Base-by-base conservation (phyloP, 2,329 filamentous ascomycete species). In the Rugonectria rugulosa region DNA sequence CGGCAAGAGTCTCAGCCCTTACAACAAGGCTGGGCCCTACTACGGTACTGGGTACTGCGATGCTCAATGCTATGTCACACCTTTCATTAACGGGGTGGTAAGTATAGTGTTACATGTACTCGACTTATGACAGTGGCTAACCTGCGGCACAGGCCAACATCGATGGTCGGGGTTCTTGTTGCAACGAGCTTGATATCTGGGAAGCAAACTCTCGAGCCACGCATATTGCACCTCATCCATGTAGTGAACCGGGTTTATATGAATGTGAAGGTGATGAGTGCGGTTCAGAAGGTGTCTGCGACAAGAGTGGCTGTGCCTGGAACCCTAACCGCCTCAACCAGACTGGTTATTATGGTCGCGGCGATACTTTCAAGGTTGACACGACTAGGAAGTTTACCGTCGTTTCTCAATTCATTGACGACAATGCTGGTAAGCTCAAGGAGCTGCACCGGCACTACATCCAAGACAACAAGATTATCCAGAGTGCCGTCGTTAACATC, bases 11-110 rank as follows among this genome's bases (percentile, higher is more conserved):
- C 66, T 77, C 0, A 76, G 60, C 40, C 38, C 43, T 9, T 31
- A 72, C 48, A 86, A 84, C 72, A 77, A 79, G 50, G 85, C 80
- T 21, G 86, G 86, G 54, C 83, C 86, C 3, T 75, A 77, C 47
- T 85, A 84, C 57, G 86, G 86, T 34, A 85, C 82, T 2, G 86
- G 86, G 5, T 88, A 88, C 72, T 88, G 86, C 48, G 83, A 86
- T 64, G 79, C 83, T 1, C 83, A 86, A 69, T 86, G 83, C 66
- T 78, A 75, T 32, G 82, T 82, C 47, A 68, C 68, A 1, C 70
- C 71, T 0, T 83, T 84, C 59, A 81, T 83, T 63, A 79, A 79
- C 56, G 81, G 81, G 26, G 65, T 76, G 60, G 79, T 79, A 67
- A 65, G 72, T 65, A 3, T 5, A n/a, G n/a, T n/a, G n/a, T n/a